A percentile compares a stretch with the other conserved stretches of the same genome.
These are phyloP conservation scores for Lodderomyces parapsilosis DNA, from an alignment of 1,139 yeast genomes.

Conservation along the genomic window DNA sequence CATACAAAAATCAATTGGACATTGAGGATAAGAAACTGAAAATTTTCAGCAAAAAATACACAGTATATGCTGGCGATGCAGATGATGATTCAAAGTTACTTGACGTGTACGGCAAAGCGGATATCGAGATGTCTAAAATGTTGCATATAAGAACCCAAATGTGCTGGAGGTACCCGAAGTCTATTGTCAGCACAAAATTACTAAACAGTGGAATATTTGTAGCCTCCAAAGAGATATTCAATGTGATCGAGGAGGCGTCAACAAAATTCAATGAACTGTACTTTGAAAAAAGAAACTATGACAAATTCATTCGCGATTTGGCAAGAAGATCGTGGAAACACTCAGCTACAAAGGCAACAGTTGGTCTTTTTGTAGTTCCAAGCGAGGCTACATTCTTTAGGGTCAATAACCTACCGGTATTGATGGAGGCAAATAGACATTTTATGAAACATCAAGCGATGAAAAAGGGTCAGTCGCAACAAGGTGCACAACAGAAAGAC, in stretches of 20 bases:
- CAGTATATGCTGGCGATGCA: conserved; percentile 48
- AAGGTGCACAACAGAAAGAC: conserved; percentile 40
- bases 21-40: conserved; percentile 68
- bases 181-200: conserved; percentile 72
- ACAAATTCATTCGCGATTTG: conserved; percentile 77
- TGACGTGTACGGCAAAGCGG: conserved; percentile 67
- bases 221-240: conserved; percentile 57
- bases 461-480: conserved; percentile 23
- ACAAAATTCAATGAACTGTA: conserved; percentile 37
- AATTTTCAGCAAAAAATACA: conserved; percentile 50
- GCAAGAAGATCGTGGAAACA: conserved; percentile 94
- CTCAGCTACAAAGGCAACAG: conserved; percentile 53
- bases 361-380: conserved; percentile 66
- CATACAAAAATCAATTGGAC: conserved; percentile 70
- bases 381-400: conserved; percentile 68
- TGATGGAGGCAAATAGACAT: conserved; percentile 87
- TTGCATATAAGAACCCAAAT: conserved; percentile 79
- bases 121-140: conserved; percentile 66
- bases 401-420: conserved; percentile 74
- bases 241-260: conserved; percentile 29
- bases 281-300: conserved; percentile 49
- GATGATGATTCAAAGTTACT: conserved; percentile 55
- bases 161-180: conserved; percentile 83
- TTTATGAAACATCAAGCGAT: conserved; percentile 55
- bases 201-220: conserved; percentile 80